phyloP scores from a whole-genome alignment of 139 green algal genomes.

The Micromonas commoda region DNA sequence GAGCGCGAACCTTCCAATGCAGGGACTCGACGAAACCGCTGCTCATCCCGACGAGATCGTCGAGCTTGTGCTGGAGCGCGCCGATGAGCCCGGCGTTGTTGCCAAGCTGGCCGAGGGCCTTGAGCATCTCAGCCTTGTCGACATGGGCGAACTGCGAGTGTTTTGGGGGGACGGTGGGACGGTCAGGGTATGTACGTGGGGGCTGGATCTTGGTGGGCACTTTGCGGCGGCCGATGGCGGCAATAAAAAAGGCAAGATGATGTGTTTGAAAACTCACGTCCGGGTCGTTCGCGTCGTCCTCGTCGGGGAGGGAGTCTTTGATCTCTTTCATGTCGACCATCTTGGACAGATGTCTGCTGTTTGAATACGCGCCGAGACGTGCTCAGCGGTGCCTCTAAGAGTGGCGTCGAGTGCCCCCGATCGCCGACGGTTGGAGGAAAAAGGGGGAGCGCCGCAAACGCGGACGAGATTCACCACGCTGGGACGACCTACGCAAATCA shows the following conservation, averaged over 20 bases:
- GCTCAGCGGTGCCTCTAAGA: neutral
- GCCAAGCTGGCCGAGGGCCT: conserved; percentile 4
- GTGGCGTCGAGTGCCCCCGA: too few species aligned
- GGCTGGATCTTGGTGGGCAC: too few species aligned
- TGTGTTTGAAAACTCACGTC: neutral
- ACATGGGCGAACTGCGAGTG: neutral
- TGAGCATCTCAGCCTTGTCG: neutral
- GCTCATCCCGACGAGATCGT: conserved; percentile 34
- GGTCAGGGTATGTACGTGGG: too few species aligned
- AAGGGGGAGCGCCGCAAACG: too few species aligned
- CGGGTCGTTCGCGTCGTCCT: neutral
- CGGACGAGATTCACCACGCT: too few species aligned
- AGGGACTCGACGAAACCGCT: conserved; percentile 50
- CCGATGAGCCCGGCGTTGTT: conserved; percentile 15
- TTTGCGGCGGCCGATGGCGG: too few species aligned
- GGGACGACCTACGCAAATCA: too few species aligned
- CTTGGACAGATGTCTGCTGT: neutral
- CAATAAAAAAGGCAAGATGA: neutral
- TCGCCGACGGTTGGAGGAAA: neutral
- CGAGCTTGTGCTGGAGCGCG: conserved; percentile 34
- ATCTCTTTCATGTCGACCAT: neutral
- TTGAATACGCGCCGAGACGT: neutral
- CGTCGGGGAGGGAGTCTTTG: neutral
- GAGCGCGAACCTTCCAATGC: conserved; percentile 34
- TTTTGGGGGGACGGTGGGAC: too few species aligned